Evolutionary conservation across 495 filamentous ascomycete genomes (phyloP), one percentile per base, ranked within the genome.

Genomic region (Trichoderma erinaceum): DNA sequence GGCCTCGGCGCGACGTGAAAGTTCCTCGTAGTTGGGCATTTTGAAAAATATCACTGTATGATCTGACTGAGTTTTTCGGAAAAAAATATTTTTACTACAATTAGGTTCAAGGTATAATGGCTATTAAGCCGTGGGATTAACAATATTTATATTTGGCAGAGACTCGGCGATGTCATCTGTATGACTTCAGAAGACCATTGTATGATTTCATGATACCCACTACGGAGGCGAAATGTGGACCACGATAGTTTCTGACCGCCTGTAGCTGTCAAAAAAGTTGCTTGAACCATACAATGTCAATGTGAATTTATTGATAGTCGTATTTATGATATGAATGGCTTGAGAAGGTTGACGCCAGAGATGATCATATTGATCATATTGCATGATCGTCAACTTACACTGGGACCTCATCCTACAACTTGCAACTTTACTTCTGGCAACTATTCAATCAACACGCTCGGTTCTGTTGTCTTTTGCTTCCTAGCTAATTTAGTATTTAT

Each of bases 1-100:
- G 29, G 70, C 75, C 74, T 85, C 81, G 18, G 82, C 82, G 66
- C 78, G 71, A 25, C 76, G 71, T 69, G 82, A 79, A 64, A 84
- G 77, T 48, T 75, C 65, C 21, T 70, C 64, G 48, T 67, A 50
- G 66, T 50, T 35, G 46, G 66, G 52, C 46, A 56, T 52, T 46
- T 27, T 66, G n/a, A 32, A 2, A 18, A 41, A 21, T 21, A 29
- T 29, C 29, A 29, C 15, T 4, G 18, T 2, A 35, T 12, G n/a
- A 7, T 65, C 3, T 35, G 27, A 13, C 2, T 65, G 12, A 21
- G 1, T 21, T 65, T 38, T 41, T 21, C 3, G 13, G 3, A 11
- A 13, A 46, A 46, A n/a, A n/a, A n/a, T n/a, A n/a, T n/a, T n/a
- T n/a, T n/a, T n/a, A n/a, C n/a, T n/a, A n/a, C n/a, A n/a, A n/a